These are phyloP conservation scores for Solanum hybrid DNA, from an alignment of 305 asterid species.

Conservation along the genomic window DNA sequence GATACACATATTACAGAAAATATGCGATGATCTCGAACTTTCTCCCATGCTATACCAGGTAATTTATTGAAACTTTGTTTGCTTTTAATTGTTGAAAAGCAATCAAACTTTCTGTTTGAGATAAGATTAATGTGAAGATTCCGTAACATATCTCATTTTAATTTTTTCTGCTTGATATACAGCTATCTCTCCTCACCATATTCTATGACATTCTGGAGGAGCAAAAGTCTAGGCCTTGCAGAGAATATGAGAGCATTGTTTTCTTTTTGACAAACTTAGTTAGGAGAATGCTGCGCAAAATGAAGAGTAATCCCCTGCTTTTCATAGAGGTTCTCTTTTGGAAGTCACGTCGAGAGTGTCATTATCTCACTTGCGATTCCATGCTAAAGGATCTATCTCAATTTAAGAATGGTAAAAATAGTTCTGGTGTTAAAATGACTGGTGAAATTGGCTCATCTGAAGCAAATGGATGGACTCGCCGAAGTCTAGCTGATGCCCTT, in stretches of 20 bases:
- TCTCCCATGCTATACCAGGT: conserved; percentile 99
- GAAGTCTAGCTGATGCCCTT: conserved; percentile 91
- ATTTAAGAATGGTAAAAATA: conserved; percentile 30
- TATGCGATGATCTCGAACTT: conserved; percentile 87
- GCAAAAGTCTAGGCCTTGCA: conserved; percentile 76
- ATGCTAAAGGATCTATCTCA: conserved; percentile 63
- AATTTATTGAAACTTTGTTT: conserved; percentile 7
- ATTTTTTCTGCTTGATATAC: conserved; percentile 19
- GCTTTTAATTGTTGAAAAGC: background rate
- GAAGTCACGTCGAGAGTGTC: conserved; percentile 84
- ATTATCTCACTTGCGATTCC: conserved; percentile 67
- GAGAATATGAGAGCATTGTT: conserved; percentile 71
- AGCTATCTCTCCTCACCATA: conserved; percentile 72
- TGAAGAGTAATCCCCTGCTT: conserved; percentile 86
- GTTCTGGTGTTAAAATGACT: conserved; percentile 19
- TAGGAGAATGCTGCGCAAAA: conserved; percentile 80
- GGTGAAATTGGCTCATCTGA: conserved; percentile 43
- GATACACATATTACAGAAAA: conserved; percentile 50
- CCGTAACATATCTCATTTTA: background rate
- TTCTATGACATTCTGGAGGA: conserved; percentile 85
- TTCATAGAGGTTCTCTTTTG: conserved; percentile 71
- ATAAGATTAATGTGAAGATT: background rate
- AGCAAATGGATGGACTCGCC: conserved; percentile 46
- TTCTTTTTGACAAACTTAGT: conserved; percentile 60
- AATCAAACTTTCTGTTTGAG: background rate